Conservation (phyloP, 1,284 basidiomycete genomes). For the Fomitopsis palustris region DNA sequence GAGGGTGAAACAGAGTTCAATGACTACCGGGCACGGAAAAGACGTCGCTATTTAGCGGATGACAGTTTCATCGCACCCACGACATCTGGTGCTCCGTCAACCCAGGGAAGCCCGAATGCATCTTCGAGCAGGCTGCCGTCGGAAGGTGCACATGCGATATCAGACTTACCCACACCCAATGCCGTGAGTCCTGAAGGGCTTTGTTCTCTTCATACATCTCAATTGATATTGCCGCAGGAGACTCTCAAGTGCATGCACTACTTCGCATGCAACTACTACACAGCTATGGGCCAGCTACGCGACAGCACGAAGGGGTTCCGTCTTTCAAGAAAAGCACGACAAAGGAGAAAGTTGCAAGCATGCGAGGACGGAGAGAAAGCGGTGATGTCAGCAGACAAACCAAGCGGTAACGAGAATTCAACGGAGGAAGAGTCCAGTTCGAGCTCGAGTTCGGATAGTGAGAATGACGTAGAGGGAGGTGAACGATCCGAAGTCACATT, state of each 20-base stretch:
- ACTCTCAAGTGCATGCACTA: conserved; percentile 68
- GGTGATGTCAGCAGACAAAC: not conserved
- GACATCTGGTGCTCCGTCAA: not conserved
- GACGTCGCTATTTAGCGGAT: conserved; percentile 38
- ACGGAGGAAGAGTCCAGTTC: not conserved
- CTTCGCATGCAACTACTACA: conserved; percentile 61
- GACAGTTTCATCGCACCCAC: conserved; percentile 31
- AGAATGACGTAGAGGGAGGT: conserved; percentile 7
- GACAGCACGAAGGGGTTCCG: conserved; percentile 48
- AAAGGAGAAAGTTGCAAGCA: conserved; percentile 32
- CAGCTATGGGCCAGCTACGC: conserved; percentile 52
- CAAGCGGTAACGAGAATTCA: not conserved
- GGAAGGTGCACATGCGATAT: not conserved
- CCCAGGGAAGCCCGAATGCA: not conserved
- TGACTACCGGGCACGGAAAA: conserved; percentile 31
- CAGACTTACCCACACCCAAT: conserved; percentile 35
- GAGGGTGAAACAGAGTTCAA: conserved; percentile 14
- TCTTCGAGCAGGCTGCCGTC: not conserved
- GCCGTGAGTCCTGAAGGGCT: conserved; percentile 36
- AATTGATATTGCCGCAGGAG: conserved; percentile 44
- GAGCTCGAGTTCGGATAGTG: not conserved
- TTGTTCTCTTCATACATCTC: not conserved
- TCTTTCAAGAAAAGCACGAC: conserved; percentile 42
- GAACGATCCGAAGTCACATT: conserved; percentile 9
- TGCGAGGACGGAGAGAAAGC: conserved; percentile 4